Base-by-base conservation (phyloP, 2,329 filamentous ascomycete species). In the Apiospora malaysiana region DNA sequence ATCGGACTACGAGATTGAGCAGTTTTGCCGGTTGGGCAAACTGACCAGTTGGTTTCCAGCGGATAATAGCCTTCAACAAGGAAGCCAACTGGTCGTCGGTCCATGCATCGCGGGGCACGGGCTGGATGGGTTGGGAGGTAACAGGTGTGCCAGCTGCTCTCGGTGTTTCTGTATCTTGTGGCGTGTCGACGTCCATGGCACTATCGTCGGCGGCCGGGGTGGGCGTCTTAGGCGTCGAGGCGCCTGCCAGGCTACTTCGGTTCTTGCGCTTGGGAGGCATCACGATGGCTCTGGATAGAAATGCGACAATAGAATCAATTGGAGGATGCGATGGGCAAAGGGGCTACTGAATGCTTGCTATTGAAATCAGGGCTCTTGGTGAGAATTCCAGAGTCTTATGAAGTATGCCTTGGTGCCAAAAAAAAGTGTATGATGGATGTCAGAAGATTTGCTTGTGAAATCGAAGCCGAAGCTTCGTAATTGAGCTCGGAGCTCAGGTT, bases 11-110 rank as follows among this genome's bases (percentile, higher is more conserved):
- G 51, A 25, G 7, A 21, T 5, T 5, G 25, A 32, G 21, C 16
- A 18, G 16, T 21, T 37, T 79, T 6, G 8, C 40, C 10, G 5
- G 40, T 32, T 59, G 25, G 8, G 16, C 14, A 7, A 25, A 59
- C 27, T 59, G 51, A 94, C 94, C 95, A 51, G 95, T 95, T n/a
- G 96, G 96, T 80, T 99, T 99, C 92, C 93, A 97, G 79, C 91
- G 89, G 74, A 98, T 95, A 75, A 98, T 92, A 69, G 91, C 94
- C 80, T 98, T 98, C 83, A 97, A 94, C 0, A 99, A 87, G 51
- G 94, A 95, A 0, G 94, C 94, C 75, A 97, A 92, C 81, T 99
- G 96, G 78, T 98, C 95, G 77, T 97, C 95, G 4, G 94, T 98
- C 96, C 96, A 99, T 37, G 91, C 89, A 74, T 95, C 93, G 70